These are phyloP conservation scores for Fusarium neocosmosporiellum DNA, from an alignment of 2,329 filamentous ascomycete species.

Conservation along the genomic window DNA sequence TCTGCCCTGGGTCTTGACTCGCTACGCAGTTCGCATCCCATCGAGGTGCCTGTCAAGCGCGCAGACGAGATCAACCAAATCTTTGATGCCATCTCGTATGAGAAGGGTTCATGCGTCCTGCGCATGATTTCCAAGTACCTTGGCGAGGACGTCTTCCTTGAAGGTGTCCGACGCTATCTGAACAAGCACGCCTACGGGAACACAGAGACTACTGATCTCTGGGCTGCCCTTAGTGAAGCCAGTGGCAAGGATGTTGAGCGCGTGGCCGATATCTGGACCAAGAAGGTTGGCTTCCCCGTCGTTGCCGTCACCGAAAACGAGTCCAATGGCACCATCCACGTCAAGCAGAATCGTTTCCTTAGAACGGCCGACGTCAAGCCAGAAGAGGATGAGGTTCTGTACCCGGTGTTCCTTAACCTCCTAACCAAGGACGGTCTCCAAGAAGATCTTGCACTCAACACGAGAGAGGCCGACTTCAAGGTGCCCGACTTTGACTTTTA, in stretches of 20 bases:
- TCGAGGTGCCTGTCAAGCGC: slow-evolving; percentile 94
- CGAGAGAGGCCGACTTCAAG: slow-evolving; percentile 80
- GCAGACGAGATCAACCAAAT: slow-evolving; percentile 98
- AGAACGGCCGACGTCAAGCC: slow-evolving; percentile 93
- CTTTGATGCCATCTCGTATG: slow-evolving; percentile 97
- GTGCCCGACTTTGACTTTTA: slow-evolving; percentile 86
- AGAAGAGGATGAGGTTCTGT: slow-evolving; percentile 89
- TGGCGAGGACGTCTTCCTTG: slow-evolving; percentile 91
- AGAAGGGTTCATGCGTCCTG: slow-evolving; percentile 94
- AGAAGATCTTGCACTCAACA: slow-evolving; percentile 71
- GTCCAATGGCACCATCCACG: slow-evolving; percentile 76
- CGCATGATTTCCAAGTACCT: slow-evolving; percentile 98
- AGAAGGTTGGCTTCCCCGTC: slow-evolving; percentile 94
- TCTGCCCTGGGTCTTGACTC: slow-evolving; percentile 90
- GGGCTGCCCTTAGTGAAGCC: slow-evolving; percentile 86
- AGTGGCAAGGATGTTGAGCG: slow-evolving; percentile 91
- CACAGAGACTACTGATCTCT: slow-evolving; percentile 90
- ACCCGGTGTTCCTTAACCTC: slow-evolving; percentile 89
- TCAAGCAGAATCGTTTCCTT: slow-evolving; percentile 96
- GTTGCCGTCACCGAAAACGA: slow-evolving; percentile 79
- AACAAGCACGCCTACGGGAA: slow-evolving; percentile 98
- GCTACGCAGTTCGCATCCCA: slow-evolving; percentile 92
- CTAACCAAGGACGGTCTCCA: slow-evolving; percentile 86
- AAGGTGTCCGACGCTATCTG: slow-evolving; percentile 89
- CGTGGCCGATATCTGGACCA: slow-evolving; percentile 97